Evolutionary conservation across 2,329 filamentous ascomycete species (phyloP), one percentile per base, ranked within the genome.

Genomic region (Talaromyces sp.): DNA sequence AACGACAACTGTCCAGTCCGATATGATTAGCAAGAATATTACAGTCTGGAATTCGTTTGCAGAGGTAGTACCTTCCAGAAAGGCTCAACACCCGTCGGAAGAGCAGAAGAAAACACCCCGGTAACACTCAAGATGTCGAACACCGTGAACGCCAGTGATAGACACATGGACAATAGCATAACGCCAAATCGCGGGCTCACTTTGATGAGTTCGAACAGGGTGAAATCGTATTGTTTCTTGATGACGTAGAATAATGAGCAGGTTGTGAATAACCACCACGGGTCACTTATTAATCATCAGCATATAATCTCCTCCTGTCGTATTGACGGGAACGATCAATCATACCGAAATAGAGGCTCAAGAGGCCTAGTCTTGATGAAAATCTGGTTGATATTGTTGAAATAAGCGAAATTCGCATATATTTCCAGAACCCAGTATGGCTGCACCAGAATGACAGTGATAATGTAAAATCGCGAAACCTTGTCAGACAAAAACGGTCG

Each of bases 201-300:
- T 4, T 80, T 78, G 60, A 89, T 77, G 24, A 90, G 82, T 65
- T 89, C 85, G 52, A 81, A 70, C 37, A 86, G 74, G 2, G 81
- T 81, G 67, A 89, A 84, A 56, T 86, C 83, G 73, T 90, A 90
- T 50, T 85, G 82, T 33, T 79, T 82, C 65, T 85, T 86, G 72
- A 89, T 88, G 54, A 87, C 86, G 78, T 83, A 88, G 72, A 89
- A 84, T 3, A 90, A 78, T 24, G 81, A 85, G 66, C 82, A 69
- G 1, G 83, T 84, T 0, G 87, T 88, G 68, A 87, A 87, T 19
- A 90, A 82, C 87, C 87, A 90, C 87, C 87, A 90, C 0, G 87
- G 87, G 68, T 90, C 87, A 10, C 83, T 83, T 39, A 33, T 8
- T 48, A 31, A 16, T 19, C 11, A 11, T 24, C 16, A 64, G 31